Evolutionary conservation across 176 grass and related monocot genomes (phyloP).

Genomic region (Oryza longistaminata): DNA sequence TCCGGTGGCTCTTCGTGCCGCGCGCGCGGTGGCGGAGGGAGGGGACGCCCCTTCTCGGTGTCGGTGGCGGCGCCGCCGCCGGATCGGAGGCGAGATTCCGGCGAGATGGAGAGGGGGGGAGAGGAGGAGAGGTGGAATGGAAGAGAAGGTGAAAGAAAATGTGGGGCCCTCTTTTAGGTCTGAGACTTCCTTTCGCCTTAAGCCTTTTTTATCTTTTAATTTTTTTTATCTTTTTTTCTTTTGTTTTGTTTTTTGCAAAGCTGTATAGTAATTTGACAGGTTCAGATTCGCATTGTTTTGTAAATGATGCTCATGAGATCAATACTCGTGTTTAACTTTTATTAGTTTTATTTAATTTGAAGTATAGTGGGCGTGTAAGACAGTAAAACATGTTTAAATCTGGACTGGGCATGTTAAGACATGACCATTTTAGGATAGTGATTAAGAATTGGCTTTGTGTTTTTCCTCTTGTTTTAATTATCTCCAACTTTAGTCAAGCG

Average conservation of each 20-base stretch:
- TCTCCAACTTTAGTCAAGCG: neutral
- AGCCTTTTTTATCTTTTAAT: neutral
- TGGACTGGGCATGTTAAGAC: neutral
- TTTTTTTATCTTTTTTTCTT: neutral
- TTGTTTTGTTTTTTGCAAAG: neutral
- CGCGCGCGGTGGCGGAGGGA: neutral
- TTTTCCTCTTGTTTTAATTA: neutral
- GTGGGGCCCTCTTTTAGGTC: slow-evolving; percentile 42
- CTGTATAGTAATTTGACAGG: slow-evolving; percentile 13
- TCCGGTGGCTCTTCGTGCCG: neutral
- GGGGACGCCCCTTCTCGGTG: neutral
- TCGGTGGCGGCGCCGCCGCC: slow-evolving; percentile 27
- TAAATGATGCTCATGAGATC: neutral
- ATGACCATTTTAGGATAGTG: too few species aligned
- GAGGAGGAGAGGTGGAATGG: neutral
- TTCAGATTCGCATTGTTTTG: slow-evolving; percentile 21
- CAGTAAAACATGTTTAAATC: neutral
- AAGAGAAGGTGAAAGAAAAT: slow-evolving; percentile 26
- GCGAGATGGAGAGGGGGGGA: slow-evolving; percentile 30
- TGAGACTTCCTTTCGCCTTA: slow-evolving; percentile 37
- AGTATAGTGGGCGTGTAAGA: neutral
- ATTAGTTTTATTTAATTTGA: neutral
- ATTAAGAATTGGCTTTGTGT: too few species aligned
- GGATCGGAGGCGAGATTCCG: slow-evolving; percentile 59
- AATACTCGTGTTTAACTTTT: neutral